Evolutionary conservation across 768 basidiomycete species (phyloP).

Genomic region (Rhizopogon salebrosus): DNA sequence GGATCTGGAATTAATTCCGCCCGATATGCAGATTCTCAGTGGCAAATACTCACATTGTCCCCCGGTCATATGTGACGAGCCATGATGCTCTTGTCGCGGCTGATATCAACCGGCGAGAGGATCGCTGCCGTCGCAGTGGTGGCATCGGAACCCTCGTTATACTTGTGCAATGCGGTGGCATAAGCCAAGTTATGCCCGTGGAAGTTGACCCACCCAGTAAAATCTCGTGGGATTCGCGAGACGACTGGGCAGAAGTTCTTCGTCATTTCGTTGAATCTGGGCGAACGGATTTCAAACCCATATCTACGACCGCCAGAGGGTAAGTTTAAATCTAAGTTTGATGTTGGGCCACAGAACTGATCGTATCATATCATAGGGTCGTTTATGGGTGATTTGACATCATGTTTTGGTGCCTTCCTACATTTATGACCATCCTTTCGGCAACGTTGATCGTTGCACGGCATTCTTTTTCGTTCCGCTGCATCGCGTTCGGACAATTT

Average conservation of each 20-base stretch:
- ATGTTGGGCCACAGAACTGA: constrained; percentile 7
- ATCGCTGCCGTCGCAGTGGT: constrained; percentile 68
- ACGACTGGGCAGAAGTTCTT: constrained; percentile 69
- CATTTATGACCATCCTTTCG: constrained; percentile 7
- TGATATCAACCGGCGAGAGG: constrained; percentile 76
- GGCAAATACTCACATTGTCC: constrained; percentile 64
- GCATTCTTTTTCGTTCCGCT: constrained; percentile 7
- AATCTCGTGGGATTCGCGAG: constrained; percentile 70
- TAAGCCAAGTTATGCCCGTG: constrained; percentile 83
- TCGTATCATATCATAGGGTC: constrained; percentile 24
- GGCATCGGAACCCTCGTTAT: constrained; percentile 74
- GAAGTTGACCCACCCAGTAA: constrained; percentile 76
- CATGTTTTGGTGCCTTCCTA: neutral
- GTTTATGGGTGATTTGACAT: constrained; percentile 34
- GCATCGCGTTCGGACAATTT: constrained; percentile 22
- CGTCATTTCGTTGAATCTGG: constrained; percentile 68
- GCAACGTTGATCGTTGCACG: constrained; percentile 27
- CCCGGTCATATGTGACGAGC: constrained; percentile 59
- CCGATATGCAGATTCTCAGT: constrained; percentile 56
- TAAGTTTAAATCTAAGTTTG: constrained; percentile 33
- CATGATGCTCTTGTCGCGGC: constrained; percentile 67
- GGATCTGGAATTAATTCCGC: neutral
- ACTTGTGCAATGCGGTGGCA: constrained; percentile 68
- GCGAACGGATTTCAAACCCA: constrained; percentile 76
- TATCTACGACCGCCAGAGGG: constrained; percentile 73